Conservation (phyloP, 2,329 filamentous ascomycete genomes). For the Trichoderma sp. region DNA sequence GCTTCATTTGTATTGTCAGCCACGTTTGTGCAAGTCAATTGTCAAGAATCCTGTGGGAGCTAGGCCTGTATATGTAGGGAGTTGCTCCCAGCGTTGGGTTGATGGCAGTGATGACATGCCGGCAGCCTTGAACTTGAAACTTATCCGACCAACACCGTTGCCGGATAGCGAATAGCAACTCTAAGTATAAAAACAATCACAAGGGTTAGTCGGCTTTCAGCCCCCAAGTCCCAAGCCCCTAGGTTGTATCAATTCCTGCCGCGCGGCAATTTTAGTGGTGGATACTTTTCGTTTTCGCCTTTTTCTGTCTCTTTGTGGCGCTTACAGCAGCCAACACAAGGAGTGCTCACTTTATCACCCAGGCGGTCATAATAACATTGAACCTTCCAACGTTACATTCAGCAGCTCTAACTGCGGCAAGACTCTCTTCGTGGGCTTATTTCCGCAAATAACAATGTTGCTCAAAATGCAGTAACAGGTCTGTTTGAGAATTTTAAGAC, state of each 20-base stretch:
- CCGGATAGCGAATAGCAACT: neutral
- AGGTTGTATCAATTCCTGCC: neutral
- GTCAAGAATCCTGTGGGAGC: neutral
- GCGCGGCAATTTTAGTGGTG: neutral
- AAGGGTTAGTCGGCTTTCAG: neutral
- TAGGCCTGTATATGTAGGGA: neutral
- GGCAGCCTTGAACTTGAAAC: neutral
- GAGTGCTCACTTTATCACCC: neutral
- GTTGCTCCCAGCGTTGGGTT: neutral
- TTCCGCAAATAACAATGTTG: neutral
- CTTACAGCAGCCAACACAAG: neutral
- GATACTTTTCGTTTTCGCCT: neutral
- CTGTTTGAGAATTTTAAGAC: neutral
- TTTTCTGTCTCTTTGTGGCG: neutral
- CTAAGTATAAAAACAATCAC: neutral
- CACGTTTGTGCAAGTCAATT: neutral
- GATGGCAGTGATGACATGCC: neutral
- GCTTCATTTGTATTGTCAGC: neutral
- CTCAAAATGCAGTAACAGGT: neutral
- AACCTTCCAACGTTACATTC: too few species aligned
- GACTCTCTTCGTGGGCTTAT: neutral
- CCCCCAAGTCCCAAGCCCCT: neutral
- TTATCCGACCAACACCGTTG: neutral
- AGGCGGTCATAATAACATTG: too few species aligned
- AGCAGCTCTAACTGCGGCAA: neutral